These are phyloP conservation scores for Magnaporthiopsis incrustans DNA, from an alignment of 2,329 filamentous ascomycete species.

Conservation along the genomic window DNA sequence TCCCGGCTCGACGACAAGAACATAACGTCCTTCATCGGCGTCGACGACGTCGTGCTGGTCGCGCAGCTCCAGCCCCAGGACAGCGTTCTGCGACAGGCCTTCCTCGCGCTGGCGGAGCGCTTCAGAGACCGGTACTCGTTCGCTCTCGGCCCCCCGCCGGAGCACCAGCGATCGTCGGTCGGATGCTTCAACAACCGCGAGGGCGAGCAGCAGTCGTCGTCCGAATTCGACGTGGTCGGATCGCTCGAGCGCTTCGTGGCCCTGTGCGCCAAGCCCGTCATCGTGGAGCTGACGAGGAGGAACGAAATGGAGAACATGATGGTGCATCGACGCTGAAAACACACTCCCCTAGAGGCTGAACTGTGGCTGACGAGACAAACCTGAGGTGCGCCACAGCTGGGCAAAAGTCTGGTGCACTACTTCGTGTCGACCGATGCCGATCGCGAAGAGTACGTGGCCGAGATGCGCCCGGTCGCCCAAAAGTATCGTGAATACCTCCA, in stretches of 20 bases:
- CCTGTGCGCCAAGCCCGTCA: slow-evolving; percentile 28
- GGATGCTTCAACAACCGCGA: slow-evolving; percentile 35
- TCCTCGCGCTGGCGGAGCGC: slow-evolving; percentile 23
- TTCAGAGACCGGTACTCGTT: slow-evolving; percentile 35
- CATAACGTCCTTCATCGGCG: slow-evolving; percentile 23
- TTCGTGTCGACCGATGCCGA: slow-evolving; percentile 23
- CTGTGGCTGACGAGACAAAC: slow-evolving; percentile 17
- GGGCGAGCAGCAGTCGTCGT: slow-evolving; percentile 22
- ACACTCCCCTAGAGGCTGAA: no score
- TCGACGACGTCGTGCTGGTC: slow-evolving; percentile 35
- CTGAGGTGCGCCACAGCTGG: slow-evolving; percentile 11
- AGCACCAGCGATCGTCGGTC: slow-evolving; percentile 13
- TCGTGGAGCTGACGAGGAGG: slow-evolving; percentile 35
- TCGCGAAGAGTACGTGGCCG: slow-evolving; percentile 25
- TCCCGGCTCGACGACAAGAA: slow-evolving; percentile 20
- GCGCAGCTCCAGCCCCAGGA: slow-evolving; percentile 25
- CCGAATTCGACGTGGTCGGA: slow-evolving; percentile 23
- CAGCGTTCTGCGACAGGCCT: slow-evolving; percentile 21
- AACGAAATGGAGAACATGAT: slow-evolving; percentile 34
- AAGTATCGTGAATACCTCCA: slow-evolving; percentile 37
- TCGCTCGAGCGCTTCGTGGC: slow-evolving; percentile 30
- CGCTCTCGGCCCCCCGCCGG: slow-evolving; percentile 20
- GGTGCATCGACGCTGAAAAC: slow-evolving; percentile 15
- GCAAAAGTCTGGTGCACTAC: slow-evolving; percentile 24
- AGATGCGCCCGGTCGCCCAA: slow-evolving; percentile 32